Conservation (phyloP, 176 grass and related monocot species). For the Miscanthus lutarioriparius region DNA sequence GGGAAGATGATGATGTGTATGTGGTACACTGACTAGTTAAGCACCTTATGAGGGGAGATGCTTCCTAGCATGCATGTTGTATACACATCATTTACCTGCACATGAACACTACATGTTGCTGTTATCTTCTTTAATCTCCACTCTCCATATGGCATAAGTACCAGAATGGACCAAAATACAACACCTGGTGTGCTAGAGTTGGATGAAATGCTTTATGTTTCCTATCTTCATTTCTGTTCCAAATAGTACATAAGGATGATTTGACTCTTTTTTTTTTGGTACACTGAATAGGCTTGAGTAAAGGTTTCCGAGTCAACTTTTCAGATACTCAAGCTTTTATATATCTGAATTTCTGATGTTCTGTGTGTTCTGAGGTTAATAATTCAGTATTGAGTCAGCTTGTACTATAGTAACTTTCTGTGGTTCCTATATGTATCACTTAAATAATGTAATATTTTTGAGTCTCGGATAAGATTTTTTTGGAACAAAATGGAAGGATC, state of each 20-base stretch:
- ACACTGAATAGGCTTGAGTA: neutral
- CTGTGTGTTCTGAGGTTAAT: too few relatives aligned
- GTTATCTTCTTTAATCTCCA: neutral
- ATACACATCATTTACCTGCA: neutral
- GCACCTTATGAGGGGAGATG: neutral
- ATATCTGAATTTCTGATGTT: too few relatives aligned
- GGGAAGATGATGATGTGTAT: neutral
- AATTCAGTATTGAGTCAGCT: too few relatives aligned
- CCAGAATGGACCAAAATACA: neutral
- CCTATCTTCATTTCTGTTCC: neutral
- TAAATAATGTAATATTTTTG: too few relatives aligned
- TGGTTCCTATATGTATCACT: too few relatives aligned
- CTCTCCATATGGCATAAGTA: neutral
- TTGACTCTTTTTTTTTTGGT: too few relatives aligned
- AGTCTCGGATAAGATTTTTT: too few relatives aligned
- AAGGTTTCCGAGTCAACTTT: neutral
- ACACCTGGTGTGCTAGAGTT: neutral
- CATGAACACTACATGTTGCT: neutral
- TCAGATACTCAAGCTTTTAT: too few relatives aligned
- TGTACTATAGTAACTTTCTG: too few relatives aligned
- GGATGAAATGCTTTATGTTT: neutral
- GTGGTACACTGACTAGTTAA: neutral
- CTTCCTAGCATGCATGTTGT: neutral
- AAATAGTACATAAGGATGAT: neutral
- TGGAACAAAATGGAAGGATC: too few relatives aligned